Percentiles rank a stretch among this genome's conserved stretches.
Conservation (phyloP, 371 early-diverging fungal genomes). For the Fennellomyces sp. region DNA sequence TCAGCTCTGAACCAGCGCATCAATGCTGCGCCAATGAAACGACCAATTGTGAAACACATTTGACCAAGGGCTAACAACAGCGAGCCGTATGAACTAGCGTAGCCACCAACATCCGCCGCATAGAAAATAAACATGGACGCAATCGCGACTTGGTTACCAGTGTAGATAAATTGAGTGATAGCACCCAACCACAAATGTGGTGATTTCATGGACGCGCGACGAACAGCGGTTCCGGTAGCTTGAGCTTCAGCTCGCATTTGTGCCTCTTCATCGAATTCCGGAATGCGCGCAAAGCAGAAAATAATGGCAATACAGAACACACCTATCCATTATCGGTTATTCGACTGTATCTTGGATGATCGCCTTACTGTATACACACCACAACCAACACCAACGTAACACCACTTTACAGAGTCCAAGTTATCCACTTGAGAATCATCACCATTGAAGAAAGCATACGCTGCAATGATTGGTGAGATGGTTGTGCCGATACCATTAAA, state of each 20-base stretch:
- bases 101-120: conserved; percentile 34
- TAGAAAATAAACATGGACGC: conserved; percentile 52
- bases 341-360: too few species aligned
- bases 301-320: conserved; percentile 39
- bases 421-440: conserved; percentile 13
- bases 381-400: conserved; percentile 48
- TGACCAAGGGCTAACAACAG: conserved; percentile 37
- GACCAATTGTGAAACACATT: conserved; percentile 48
- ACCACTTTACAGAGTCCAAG: conserved; percentile 48
- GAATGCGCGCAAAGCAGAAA: conserved; percentile 45
- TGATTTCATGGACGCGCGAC: conserved; percentile 32
- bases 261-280: conserved; percentile 48
- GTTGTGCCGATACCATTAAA: conserved; percentile 52
- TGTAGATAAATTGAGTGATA: conserved; percentile 43
- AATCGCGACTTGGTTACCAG: conserved; percentile 46
- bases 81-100: conserved; percentile 28
- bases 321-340: conserved; percentile 19
- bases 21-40: conserved; percentile 39
- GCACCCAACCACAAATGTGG: conserved; percentile 47
- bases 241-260: conserved; percentile 26
- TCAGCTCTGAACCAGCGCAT: conserved; percentile 36
- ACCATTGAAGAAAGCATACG: conserved; percentile 51
- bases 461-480: conserved; percentile 50
- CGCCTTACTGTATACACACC: conserved; percentile 20
- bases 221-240: conserved; percentile 14